These are phyloP conservation scores for Hyphopichia burtonii DNA, from an alignment of 1,139 yeast genomes.

Conservation along the genomic window DNA sequence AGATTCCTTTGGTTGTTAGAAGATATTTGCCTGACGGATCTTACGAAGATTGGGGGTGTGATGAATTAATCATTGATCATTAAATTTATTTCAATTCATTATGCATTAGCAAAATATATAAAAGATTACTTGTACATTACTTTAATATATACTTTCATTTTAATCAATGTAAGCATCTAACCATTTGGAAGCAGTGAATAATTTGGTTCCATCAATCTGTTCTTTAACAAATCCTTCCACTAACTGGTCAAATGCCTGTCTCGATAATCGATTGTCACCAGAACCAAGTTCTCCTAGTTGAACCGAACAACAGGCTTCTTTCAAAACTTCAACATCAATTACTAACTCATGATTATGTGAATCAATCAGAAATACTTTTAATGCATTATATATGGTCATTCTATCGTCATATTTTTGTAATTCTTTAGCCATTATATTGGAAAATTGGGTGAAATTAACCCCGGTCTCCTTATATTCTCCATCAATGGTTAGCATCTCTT, in stretches of 20 bases:
- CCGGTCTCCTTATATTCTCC: conserved; percentile 27
- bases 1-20: conserved; percentile 92
- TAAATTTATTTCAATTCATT: conserved; percentile 19
- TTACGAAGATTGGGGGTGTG: conserved; percentile 98
- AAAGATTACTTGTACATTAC: conserved; percentile 1
- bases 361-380: conserved; percentile 54
- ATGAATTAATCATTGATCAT: conserved; percentile 89
- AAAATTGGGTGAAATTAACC: conserved; percentile 69
- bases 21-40: conserved; percentile 96
- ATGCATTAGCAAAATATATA: not conserved
- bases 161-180: conserved; percentile 52
- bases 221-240: conserved; percentile 57
- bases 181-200: conserved; percentile 60
- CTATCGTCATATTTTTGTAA: conserved; percentile 59
- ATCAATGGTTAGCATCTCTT: conserved; percentile 45
- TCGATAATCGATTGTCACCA: conserved; percentile 52
- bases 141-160: not conserved
- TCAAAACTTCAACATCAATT: conserved; percentile 52
- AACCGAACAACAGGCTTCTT: conserved; percentile 48
- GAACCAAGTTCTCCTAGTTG: conserved; percentile 44
- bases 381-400: conserved; percentile 60
- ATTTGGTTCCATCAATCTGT: conserved; percentile 55
- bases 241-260: conserved; percentile 50
- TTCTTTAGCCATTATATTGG: conserved; percentile 64
- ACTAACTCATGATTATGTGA: conserved; percentile 32